Conservation (phyloP, 345 rosid genomes). For the Eucalyptus melliodora region DNA sequence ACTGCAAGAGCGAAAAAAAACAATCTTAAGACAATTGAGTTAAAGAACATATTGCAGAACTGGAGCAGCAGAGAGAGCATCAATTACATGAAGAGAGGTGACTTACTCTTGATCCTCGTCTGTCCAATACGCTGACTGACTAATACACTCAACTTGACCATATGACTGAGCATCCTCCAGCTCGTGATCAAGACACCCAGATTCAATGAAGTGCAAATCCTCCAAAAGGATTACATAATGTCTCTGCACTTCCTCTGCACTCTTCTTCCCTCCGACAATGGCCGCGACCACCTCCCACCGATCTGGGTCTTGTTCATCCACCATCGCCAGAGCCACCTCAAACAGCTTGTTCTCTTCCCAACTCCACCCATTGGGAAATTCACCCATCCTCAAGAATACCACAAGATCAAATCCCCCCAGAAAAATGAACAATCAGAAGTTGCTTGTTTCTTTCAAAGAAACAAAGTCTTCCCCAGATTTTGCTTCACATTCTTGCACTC, state of each 20-base stretch:
- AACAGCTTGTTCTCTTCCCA: conserved; percentile 78
- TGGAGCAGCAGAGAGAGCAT: neutral
- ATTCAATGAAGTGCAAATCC: conserved; percentile 52
- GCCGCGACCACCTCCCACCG: conserved; percentile 57
- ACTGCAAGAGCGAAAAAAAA: neutral
- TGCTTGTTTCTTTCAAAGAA: neutral
- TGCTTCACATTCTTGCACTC: neutral
- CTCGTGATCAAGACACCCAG: conserved; percentile 42
- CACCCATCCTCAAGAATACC: neutral
- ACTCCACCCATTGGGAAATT: conserved; percentile 30
- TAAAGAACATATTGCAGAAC: neutral
- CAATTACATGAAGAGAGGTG: neutral
- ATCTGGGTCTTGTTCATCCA: conserved; percentile 42
- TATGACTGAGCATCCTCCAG: conserved; percentile 17
- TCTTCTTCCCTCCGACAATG: conserved; percentile 54
- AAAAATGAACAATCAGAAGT: neutral
- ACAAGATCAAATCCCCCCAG: neutral
- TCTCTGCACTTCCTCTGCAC: conserved; percentile 43
- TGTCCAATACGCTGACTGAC: conserved; percentile 26
- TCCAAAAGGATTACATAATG: conserved; percentile 50
- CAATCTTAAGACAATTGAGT: neutral
- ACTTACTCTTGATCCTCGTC: conserved; percentile 48
- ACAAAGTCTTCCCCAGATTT: neutral
- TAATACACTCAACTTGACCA: conserved; percentile 17
- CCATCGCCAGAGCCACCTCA: conserved; percentile 59